phyloP scores from a whole-genome alignment of 2,329 filamentous ascomycete genomes.

The Fusarium continuum region DNA sequence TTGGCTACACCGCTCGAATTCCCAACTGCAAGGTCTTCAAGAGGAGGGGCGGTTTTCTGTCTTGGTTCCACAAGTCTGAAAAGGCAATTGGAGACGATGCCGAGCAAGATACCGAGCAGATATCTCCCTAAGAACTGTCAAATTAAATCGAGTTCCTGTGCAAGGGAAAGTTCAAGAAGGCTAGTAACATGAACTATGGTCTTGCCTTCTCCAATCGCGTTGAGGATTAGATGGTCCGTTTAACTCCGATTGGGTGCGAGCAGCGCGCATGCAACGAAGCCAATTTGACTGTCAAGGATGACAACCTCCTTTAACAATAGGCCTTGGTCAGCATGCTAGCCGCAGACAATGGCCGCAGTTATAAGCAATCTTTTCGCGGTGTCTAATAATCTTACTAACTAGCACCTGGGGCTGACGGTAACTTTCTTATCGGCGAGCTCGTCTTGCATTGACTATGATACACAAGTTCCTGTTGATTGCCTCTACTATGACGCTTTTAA shows the following conservation, averaged over 20 bases:
- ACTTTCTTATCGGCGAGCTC: slow-evolving; percentile 65
- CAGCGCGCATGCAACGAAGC: slow-evolving; percentile 44
- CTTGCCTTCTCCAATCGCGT: slow-evolving; percentile 63
- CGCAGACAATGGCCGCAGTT: slow-evolving; percentile 52
- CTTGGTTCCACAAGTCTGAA: slow-evolving; percentile 48
- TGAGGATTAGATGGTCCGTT: slow-evolving; percentile 57
- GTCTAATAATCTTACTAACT: not conserved
- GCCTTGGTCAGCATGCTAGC: slow-evolving; percentile 56
- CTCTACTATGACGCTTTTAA: slow-evolving; percentile 74
- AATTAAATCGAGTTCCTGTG: slow-evolving; percentile 61
- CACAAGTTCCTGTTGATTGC: slow-evolving; percentile 69
- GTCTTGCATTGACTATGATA: slow-evolving; percentile 73
- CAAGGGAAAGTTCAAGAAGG: slow-evolving; percentile 70
- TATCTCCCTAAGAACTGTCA: slow-evolving; percentile 27
- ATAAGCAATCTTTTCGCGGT: not conserved
- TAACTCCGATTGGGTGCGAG: slow-evolving; percentile 21
- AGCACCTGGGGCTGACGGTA: slow-evolving; percentile 65
- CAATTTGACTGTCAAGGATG: slow-evolving; percentile 55
- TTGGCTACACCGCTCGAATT: slow-evolving; percentile 64
- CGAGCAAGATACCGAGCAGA: slow-evolving; percentile 54
- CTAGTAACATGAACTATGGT: slow-evolving; percentile 74
- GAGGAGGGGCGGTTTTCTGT: slow-evolving; percentile 39
- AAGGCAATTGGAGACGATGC: slow-evolving; percentile 12
- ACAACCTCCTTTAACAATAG: slow-evolving; percentile 54
- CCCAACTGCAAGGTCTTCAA: slow-evolving; percentile 48